A percentile compares a stretch with the other conserved stretches of the same genome.
Evolutionary conservation across 2,329 filamentous ascomycete species (phyloP).

Genomic region (Colletotrichum salicis): DNA sequence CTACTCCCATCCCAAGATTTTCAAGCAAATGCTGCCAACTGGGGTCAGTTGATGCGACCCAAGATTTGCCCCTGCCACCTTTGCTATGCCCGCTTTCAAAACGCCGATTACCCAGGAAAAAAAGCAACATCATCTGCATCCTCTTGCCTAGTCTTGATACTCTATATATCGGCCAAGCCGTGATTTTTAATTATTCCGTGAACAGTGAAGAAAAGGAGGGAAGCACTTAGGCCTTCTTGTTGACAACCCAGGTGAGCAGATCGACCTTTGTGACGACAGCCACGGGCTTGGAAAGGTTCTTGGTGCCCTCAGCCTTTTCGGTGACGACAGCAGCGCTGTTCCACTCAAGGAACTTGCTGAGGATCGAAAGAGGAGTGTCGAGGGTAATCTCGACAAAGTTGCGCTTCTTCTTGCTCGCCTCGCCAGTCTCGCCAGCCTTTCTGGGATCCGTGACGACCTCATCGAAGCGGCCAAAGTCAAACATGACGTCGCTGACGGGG

Average conservation of each 20-base stretch:
- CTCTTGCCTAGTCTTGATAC: not conserved
- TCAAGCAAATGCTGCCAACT: conserved; percentile 24
- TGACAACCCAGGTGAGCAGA: conserved; percentile 90
- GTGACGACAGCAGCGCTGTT: conserved; percentile 96
- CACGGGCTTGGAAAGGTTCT: conserved; percentile 77
- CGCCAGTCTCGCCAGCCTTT: conserved; percentile 60
- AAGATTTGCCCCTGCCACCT: conserved; percentile 29
- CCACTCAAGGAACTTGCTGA: conserved; percentile 97
- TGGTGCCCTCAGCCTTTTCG: conserved; percentile 69
- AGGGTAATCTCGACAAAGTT: conserved; percentile 94
- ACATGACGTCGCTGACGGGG: conserved; percentile 91
- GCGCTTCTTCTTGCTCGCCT: conserved; percentile 60
- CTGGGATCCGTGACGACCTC: conserved; percentile 92
- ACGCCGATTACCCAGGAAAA: conserved; percentile 32
- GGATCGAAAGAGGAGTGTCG: conserved; percentile 83
- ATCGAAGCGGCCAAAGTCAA: conserved; percentile 87
- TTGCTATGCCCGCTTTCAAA: conserved; percentile 30
- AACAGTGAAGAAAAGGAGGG: not conserved
- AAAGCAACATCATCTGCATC: conserved; percentile 1
- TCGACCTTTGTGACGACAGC: conserved; percentile 98
- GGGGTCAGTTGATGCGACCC: conserved; percentile 37
- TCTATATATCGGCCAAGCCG: conserved; percentile 37
- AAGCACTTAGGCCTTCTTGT: conserved; percentile 53
- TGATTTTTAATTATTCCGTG: conserved; percentile 14
- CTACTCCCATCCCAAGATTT: conserved; percentile 42